Base-by-base conservation (phyloP, 1,139 yeast genomes). In the Pichia sp. region DNA sequence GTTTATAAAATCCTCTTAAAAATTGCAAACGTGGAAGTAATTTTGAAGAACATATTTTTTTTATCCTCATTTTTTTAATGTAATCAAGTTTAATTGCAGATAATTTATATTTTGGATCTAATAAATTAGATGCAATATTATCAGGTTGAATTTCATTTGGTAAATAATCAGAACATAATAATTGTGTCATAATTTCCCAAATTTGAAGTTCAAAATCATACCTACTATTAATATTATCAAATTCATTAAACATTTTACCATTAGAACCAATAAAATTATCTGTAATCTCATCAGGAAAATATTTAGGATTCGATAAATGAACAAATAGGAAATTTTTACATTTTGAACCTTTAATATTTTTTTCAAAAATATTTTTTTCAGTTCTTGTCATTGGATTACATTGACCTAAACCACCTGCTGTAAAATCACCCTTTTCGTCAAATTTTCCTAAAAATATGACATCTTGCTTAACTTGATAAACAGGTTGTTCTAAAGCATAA, bases 261-360 rank as follows among this genome's bases (percentile, higher is more conserved):
- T 69, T 66, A 13, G 69, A 54, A 15, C 31, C 41, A 3, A 33
- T 42, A 45, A 74, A 65, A 45, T 74, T 80, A 41, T 69, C 40
- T 27, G 55, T 69, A 23, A 78, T 59, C 63, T 74, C 68, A 45
- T 66, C 62, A 14, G 82, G 80, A 48, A 67, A 71, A 48, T 68
- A 68, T 51, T 78, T 78, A n/a, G 85, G 84, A 51, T 78, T 77
- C n/a, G 81, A 74, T 47, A 77, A 62, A 57, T 78, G 85, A 74
- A 77, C 71, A 55, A 78, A 76, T 50, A 53, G 59, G 55, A 54
- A 61, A 35, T 33, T 58, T 5, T 42, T 30, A 51, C 50, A 48
- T 55, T 9, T 9, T 23, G 21, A 19, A 20, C n/a, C 16, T 16
- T 5, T 13, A 2, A 30, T n/a, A 55, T 50, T 56, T 11, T 48